Conservation (phyloP, 257 asterid genomes). For the Leonotis leonurus region DNA sequence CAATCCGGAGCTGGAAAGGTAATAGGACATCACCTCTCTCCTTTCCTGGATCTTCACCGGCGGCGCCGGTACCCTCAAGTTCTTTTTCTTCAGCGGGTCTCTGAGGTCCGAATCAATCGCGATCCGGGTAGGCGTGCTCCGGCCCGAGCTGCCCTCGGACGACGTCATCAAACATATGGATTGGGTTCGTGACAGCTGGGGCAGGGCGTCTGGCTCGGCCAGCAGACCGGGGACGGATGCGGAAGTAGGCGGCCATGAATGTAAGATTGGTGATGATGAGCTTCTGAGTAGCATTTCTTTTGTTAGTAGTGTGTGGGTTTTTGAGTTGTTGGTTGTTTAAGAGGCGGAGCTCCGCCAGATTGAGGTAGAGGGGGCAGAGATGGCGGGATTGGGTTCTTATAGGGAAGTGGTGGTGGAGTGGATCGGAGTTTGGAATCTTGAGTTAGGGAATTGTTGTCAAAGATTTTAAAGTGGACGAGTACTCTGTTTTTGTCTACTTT, state of each 20-base stretch:
- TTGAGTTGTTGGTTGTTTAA: not conserved
- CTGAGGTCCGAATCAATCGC: conserved; percentile 29
- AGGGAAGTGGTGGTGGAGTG: not conserved
- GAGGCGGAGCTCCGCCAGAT: conserved; percentile 12
- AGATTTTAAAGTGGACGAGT: not conserved
- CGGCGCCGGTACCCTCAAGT: conserved; percentile 16
- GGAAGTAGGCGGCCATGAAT: conserved; percentile 42
- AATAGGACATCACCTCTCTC: conserved; percentile 22
- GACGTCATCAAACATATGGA: conserved; percentile 35
- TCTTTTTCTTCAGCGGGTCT: conserved; percentile 35
- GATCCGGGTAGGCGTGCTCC: conserved; percentile 10
- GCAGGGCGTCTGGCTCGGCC: conserved; percentile 40
- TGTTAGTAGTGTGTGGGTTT: not conserved
- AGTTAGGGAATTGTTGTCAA: not conserved
- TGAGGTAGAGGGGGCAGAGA: conserved; percentile 4
- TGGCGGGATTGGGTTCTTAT: not conserved
- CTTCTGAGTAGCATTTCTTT: conserved; percentile 42
- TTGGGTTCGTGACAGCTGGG: conserved; percentile 35
- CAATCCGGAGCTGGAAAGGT: conserved; percentile 35
- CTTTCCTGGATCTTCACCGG: conserved; percentile 29
- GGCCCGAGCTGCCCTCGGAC: conserved; percentile 18
- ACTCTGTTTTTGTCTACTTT: not conserved
- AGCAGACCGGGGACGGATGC: conserved; percentile 24
- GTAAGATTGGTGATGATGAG: conserved; percentile 55
- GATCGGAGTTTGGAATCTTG: conserved; percentile 4